Percentiles rank a stretch among this genome's conserved stretches.
Conservation (phyloP, 2,329 filamentous ascomycete genomes). For the Tothia fuscella region DNA sequence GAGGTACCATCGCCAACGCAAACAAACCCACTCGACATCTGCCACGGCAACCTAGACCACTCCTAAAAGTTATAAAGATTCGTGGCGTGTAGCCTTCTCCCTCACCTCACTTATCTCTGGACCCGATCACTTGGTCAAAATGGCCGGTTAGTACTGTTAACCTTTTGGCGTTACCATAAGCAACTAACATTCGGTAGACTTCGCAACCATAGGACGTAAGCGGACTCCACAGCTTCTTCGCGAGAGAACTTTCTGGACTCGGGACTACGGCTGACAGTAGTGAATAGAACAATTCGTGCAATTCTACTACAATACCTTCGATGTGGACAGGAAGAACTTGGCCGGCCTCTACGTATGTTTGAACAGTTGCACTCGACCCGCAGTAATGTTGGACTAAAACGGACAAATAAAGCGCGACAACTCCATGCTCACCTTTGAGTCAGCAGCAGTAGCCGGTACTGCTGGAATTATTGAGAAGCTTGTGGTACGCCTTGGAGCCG, state of each 20-base stretch:
- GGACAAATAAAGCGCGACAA: conserved; percentile 48
- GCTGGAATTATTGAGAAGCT: conserved; percentile 68
- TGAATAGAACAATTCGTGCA: conserved; percentile 68
- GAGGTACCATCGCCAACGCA: too few species aligned
- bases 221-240: neutral
- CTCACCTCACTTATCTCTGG: too few species aligned
- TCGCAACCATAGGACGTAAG: conserved; percentile 5
- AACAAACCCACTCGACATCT: too few species aligned
- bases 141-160: conserved; percentile 1
- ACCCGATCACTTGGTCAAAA: too few species aligned
- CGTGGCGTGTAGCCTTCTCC: too few species aligned
- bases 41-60: too few species aligned
- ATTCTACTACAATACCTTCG: conserved; percentile 87
- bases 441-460: conserved; percentile 50
- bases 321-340: conserved; percentile 54
- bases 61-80: too few species aligned
- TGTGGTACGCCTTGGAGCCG: conserved; percentile 51
- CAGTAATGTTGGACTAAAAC: conserved; percentile 5
- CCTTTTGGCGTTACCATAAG: neutral
- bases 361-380: neutral
- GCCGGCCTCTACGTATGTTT: conserved; percentile 65
- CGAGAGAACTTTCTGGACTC: neutral
- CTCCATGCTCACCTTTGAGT: conserved; percentile 94
- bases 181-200: neutral
- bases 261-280: neutral